Base-by-base conservation (phyloP, 2,329 filamentous ascomycete genomes). In the Nemania sp. region DNA sequence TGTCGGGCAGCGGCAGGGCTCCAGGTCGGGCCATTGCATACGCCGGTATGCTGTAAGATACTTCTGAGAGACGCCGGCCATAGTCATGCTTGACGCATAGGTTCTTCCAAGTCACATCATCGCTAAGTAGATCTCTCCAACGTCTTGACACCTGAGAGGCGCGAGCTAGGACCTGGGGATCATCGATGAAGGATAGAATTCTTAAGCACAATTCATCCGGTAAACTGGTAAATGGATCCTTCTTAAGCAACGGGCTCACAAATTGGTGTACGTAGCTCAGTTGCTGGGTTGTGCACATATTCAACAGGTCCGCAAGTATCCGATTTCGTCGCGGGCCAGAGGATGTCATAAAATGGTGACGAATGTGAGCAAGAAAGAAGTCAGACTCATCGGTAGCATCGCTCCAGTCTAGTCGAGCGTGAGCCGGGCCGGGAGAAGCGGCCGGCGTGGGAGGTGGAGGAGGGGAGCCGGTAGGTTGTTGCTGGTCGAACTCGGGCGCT, bases 21-120 rank as follows among this genome's bases (percentile, higher is more conserved):
- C 73, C 72, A 10, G 77, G 62, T 74, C 78, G 57, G 77, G 74
- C 62, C 76, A 79, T 27, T 72, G 75, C 15, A 77, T 76, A 57
- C 72, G 73, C n/a, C 73, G 76, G 51, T 73, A 79, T 38, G 74
- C 77, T 64, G 76, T 74, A 78, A 18, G 81, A 79, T 29, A 85
- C 83, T 68, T 88, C 86, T 18, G 87, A 89, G 61, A 88, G 78
- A 66, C 85, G 83, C 51, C 87, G 85, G 80, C 80, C 89, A 79
- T 97, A 99, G 69, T 96, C 94, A 79, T 97, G 95, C 81, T 97
- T 98, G 72, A 97, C 93, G 79, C 95, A 98, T 22, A 99, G 86
- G 69, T 96, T 93, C 83, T 97, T 98, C 96, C 96, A 99, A 0
- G 96, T 97, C 82, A 98, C 94, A 79, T 99, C 96, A 79, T 99